phyloP scores from a whole-genome alignment of 768 basidiomycete species.

The Lyophyllum atratum region DNA sequence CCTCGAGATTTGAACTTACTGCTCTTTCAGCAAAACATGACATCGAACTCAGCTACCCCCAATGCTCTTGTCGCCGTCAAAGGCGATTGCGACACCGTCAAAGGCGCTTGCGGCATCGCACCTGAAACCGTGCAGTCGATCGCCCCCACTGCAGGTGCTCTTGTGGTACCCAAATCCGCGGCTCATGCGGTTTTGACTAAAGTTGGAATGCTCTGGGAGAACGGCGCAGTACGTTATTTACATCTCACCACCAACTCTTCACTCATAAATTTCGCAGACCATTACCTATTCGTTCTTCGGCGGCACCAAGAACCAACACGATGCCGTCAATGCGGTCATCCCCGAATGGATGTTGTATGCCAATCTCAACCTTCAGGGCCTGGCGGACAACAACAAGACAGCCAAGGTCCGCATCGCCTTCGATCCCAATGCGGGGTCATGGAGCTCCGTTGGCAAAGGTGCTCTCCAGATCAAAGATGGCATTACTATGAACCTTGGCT shows the following conservation, averaged over 20 bases:
- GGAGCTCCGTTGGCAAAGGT: conserved; percentile 20
- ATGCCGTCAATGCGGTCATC: conserved; percentile 11
- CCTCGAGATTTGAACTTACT: too few species aligned
- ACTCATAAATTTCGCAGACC: not conserved
- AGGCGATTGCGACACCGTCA: too few species aligned
- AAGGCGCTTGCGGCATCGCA: not conserved
- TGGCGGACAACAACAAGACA: not conserved
- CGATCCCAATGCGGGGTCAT: conserved; percentile 8
- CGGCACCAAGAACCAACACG: conserved; percentile 17
- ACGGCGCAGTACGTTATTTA: not conserved
- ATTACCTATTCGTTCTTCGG: conserved; percentile 12
- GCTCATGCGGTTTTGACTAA: not conserved
- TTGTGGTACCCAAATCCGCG: not conserved
- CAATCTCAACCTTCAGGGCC: conserved; percentile 8
- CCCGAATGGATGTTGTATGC: conserved; percentile 16
- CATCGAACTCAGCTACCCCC: too few species aligned
- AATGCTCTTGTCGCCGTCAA: too few species aligned
- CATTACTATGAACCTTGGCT: conserved; percentile 20
- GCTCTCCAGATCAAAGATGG: conserved; percentile 2
- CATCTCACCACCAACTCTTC: not conserved
- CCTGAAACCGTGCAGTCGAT: not conserved
- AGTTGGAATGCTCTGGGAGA: not conserved
- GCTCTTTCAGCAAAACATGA: too few species aligned
- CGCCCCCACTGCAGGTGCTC: too few species aligned
- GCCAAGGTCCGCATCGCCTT: conserved; percentile 18